phyloP scores from a whole-genome alignment of 345 rosid genomes.

The Hibiscus trionum region DNA sequence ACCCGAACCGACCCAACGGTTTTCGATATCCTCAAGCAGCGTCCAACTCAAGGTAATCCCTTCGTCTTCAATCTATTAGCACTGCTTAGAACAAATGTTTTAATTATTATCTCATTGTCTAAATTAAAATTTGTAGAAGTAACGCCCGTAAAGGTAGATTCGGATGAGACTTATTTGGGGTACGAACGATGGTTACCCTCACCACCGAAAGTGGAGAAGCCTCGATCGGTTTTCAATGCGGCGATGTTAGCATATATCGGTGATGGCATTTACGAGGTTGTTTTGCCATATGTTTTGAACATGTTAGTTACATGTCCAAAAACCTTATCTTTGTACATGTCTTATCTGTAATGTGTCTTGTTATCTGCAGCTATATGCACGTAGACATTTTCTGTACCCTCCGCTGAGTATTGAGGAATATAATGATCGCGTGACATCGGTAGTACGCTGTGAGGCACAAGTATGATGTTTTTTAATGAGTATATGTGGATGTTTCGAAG shows the following conservation, averaged over 20 bases:
- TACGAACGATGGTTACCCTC: conserved; percentile 53
- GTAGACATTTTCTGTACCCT: conserved; percentile 81
- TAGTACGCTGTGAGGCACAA: conserved; percentile 93
- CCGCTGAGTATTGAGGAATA: conserved; percentile 69
- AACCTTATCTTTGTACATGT: not conserved
- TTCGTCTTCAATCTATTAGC: not conserved
- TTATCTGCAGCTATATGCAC: conserved; percentile 65
- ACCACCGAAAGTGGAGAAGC: conserved; percentile 63
- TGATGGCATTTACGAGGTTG: conserved; percentile 74
- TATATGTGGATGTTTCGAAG: not conserved
- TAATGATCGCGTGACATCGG: conserved; percentile 67
- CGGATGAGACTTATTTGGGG: conserved; percentile 44
- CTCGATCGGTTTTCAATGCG: conserved; percentile 46
- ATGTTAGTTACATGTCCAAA: not conserved
- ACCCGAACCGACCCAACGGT: conserved; percentile 27
- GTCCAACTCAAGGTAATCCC: conserved; percentile 40
- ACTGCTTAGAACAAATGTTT: not conserved
- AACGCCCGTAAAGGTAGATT: not conserved
- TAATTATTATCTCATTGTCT: not conserved
- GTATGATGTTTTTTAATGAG: conserved; percentile 27
- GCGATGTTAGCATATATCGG: conserved; percentile 28
- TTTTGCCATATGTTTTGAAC: not conserved
- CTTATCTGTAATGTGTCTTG: conserved; percentile 15
- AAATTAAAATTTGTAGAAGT: conserved; percentile 13
- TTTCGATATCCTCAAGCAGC: conserved; percentile 55